Evolutionary conservation across 768 basidiomycete genomes (phyloP).

Genomic region (Pleurotus citrinopileatus): DNA sequence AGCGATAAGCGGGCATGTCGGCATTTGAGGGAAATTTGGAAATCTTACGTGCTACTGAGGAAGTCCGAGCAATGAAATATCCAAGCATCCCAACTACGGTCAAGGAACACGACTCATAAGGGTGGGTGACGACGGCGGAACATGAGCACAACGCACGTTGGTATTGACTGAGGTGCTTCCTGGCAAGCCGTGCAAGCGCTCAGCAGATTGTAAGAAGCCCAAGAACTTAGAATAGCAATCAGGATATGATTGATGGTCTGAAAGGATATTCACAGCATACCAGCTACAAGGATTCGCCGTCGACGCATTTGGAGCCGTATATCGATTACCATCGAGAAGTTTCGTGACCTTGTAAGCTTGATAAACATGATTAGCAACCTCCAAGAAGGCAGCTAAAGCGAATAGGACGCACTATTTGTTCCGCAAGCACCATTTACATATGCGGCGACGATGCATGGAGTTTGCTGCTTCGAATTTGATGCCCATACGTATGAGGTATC

Average conservation of each 20-base stretch:
- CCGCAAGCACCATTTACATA: slow-evolving; percentile 11
- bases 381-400: background rate
- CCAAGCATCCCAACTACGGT: slow-evolving; percentile 12
- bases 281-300: slow-evolving; percentile 11
- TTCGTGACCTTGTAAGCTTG: slow-evolving; percentile 9
- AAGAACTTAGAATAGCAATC: slow-evolving; percentile 2
- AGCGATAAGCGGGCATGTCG: background rate
- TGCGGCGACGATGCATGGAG: slow-evolving; percentile 11
- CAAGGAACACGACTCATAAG: background rate
- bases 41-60: slow-evolving; percentile 3
- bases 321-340: slow-evolving; percentile 6
- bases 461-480: slow-evolving; percentile 10
- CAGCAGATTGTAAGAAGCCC: slow-evolving; percentile 13
- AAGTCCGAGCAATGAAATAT: slow-evolving; percentile 2
- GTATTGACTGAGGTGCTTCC: slow-evolving; percentile 1
- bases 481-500: slow-evolving; percentile 7
- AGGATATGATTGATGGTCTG: background rate
- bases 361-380: background rate
- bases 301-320: slow-evolving; percentile 10
- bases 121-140: background rate
- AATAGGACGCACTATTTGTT: slow-evolving; percentile 7
- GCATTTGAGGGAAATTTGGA: background rate
- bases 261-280: background rate
- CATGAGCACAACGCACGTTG: slow-evolving; percentile 2
- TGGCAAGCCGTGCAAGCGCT: slow-evolving; percentile 13